Evolutionary conservation across 2,329 filamentous ascomycete genomes (phyloP), one percentile per base, ranked within the genome.

Genomic region (Colletotrichum lupini): DNA sequence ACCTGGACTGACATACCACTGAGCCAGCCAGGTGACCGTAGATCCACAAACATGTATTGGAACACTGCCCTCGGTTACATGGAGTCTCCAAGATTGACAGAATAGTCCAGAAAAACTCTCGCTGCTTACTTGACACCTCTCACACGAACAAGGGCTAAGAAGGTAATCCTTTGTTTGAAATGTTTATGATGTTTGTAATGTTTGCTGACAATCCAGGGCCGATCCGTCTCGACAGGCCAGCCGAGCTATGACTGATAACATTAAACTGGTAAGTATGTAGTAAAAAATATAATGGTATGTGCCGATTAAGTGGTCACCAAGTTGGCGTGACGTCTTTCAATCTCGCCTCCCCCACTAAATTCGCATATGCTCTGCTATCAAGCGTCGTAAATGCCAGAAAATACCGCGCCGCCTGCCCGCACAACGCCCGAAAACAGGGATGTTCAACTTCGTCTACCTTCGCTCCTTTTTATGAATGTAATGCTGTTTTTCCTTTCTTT

Each of bases 251-350:
- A 42, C 37, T 4, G 26, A 52, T 73, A 70, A 73, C 60, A 73
- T 70, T 73, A 73, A 65, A 65, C 53, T 65, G 53, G 32, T 68
- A 60, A 63, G 56, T 70, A 70, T 64, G 9, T 69, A n/a, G 26
- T 46, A 46, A 60, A 30, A 53, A 60, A 24, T 37, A 58, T 42
- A 32, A 52, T 53, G 35, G 16, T 58, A 58, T 63, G 58, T 24
- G 37, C 62, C 35, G 42, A 59, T 60, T 32, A 32, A 19, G 8
- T 49, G 24, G 53, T 37, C 52, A 58, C 35, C 14, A 56, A 56
- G 24, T 19, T 22, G 49, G 42, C n/a, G 37, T 26, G 28, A 35
- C 35, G 14, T 58, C 35, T 49, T 59, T 24, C 35, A 53, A 67
- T 55, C 11, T 67, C 19, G 35, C n/a, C 14, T 42, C 26, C 59